phyloP scores from a whole-genome alignment of 2,329 filamentous ascomycete genomes.

The Cytospora leucostoma region DNA sequence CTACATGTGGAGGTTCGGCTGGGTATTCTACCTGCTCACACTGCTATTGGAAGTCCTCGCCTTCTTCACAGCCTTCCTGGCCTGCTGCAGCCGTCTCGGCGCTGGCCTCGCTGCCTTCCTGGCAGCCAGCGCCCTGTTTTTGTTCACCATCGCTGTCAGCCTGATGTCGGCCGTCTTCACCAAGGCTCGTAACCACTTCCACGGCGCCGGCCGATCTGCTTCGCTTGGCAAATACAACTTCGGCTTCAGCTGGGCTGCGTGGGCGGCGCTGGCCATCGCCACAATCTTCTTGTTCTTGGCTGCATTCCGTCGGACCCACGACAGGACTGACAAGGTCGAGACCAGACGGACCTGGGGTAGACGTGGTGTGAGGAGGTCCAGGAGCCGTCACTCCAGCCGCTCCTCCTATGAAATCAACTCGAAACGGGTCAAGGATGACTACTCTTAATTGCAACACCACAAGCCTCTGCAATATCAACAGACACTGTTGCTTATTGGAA shows the following conservation, averaged over 20 bases:
- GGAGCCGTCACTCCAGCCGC: constrained; percentile 53
- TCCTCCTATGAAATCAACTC: constrained; percentile 55
- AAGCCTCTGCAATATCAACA: not conserved
- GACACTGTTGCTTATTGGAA: not conserved
- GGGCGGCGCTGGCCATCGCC: constrained; percentile 66
- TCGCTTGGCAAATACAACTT: constrained; percentile 68
- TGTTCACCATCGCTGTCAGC: constrained; percentile 65
- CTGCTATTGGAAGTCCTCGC: constrained; percentile 74
- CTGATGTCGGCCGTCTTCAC: constrained; percentile 78
- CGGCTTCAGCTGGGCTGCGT: constrained; percentile 75
- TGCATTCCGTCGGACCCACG: constrained; percentile 44
- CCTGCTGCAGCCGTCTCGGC: constrained; percentile 70
- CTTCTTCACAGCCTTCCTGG: constrained; percentile 68
- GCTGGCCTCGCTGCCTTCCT: constrained; percentile 65
- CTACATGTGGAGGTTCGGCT: constrained; percentile 88
- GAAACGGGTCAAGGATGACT: constrained; percentile 70
- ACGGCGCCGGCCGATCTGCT: constrained; percentile 55
- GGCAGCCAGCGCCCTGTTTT: constrained; percentile 64
- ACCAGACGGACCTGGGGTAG: constrained; percentile 37
- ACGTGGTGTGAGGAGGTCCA: constrained; percentile 52
- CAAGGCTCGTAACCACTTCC: constrained; percentile 68
- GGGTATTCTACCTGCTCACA: constrained; percentile 84
- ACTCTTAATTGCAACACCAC: constrained; percentile 46
- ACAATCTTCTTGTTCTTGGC: constrained; percentile 68
- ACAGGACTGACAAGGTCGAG: constrained; percentile 33